These are phyloP conservation scores for Raffaelea albimanens DNA, from an alignment of 2,329 filamentous ascomycete species.

Conservation along the genomic window DNA sequence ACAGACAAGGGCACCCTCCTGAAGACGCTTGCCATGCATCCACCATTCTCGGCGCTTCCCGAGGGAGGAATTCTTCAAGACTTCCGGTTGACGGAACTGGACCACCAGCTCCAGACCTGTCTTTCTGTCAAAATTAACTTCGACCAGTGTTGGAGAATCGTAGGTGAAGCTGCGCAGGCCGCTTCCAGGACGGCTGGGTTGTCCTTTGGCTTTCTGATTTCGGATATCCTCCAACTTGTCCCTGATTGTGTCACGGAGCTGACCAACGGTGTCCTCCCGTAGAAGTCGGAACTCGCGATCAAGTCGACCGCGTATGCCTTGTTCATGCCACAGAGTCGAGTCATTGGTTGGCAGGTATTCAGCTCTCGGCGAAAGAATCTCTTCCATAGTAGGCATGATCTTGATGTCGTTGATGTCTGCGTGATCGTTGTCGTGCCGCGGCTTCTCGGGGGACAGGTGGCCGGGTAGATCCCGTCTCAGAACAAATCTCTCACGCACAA, in stretches of 20 bases:
- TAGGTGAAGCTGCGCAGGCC: too few relatives aligned
- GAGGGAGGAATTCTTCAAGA: not conserved
- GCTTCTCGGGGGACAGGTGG: conserved; percentile 3
- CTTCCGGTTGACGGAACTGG: not conserved
- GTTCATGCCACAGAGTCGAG: conserved; percentile 26
- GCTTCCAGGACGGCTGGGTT: too few relatives aligned
- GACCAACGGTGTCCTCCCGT: conserved; percentile 44
- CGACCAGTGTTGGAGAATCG: too few relatives aligned
- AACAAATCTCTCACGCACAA: not conserved
- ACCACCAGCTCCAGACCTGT: not conserved
- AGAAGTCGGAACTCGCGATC: conserved; percentile 47
- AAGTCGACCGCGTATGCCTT: conserved; percentile 35
- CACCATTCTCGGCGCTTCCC: not conserved
- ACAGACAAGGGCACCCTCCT: not conserved
- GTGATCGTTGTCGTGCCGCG: conserved; percentile 37
- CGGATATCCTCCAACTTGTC: conserved; percentile 25
- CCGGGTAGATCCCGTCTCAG: conserved; percentile 6
- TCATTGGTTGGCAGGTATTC: conserved; percentile 33
- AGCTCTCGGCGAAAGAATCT: conserved; percentile 23
- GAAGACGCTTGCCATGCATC: not conserved
- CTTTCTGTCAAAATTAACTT: not conserved
- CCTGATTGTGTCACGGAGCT: conserved; percentile 38
- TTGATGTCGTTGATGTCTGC: conserved; percentile 29
- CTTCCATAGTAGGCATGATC: conserved; percentile 33
- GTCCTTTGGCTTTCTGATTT: not conserved